Percentiles rank a stretch among this genome's conserved stretches.
Evolutionary conservation across 148 eudicot genomes (phyloP).

Genomic region (Vaccinium macrocarpon): DNA sequence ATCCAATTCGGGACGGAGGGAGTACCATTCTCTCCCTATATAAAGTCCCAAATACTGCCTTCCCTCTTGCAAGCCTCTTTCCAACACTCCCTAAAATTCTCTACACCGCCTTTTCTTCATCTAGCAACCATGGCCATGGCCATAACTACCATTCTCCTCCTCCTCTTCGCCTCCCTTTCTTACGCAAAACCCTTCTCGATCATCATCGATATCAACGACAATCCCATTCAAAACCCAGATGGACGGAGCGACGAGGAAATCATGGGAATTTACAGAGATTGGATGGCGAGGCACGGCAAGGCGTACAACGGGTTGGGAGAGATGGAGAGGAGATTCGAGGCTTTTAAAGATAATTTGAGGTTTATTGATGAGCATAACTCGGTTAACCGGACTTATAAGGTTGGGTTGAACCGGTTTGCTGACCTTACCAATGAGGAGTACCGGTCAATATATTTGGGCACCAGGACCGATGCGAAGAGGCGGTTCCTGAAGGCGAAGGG

Average conservation of each 20-base stretch:
- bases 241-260: conserved; percentile 48
- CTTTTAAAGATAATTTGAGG: conserved; percentile 69
- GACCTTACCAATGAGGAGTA: conserved; percentile 82
- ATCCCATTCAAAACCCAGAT: neutral
- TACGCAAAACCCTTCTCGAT: conserved; percentile 19
- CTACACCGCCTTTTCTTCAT: too few relatives aligned
- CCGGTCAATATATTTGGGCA: conserved; percentile 58
- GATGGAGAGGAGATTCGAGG: conserved; percentile 46
- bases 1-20: too few relatives aligned
- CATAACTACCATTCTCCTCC: conserved; percentile 27
- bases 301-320: conserved; percentile 56
- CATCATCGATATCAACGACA: conserved; percentile 11
- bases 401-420: conserved; percentile 81
- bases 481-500: conserved; percentile 35
- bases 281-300: conserved; percentile 70
- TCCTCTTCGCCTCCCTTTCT: conserved; percentile 20
- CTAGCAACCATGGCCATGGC: conserved; percentile 22
- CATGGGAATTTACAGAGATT: conserved; percentile 47
- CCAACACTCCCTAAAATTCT: neutral
- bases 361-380: conserved; percentile 74
- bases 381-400: conserved; percentile 41
- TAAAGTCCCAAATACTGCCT: neutral
- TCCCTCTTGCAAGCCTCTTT: neutral
- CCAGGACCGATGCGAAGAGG: conserved; percentile 40
- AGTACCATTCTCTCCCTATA: neutral